A percentile compares a stretch with the other conserved stretches of the same genome.
phyloP scores from a whole-genome alignment of 2,329 filamentous ascomycete species.

The Aspergillus ruber region DNA sequence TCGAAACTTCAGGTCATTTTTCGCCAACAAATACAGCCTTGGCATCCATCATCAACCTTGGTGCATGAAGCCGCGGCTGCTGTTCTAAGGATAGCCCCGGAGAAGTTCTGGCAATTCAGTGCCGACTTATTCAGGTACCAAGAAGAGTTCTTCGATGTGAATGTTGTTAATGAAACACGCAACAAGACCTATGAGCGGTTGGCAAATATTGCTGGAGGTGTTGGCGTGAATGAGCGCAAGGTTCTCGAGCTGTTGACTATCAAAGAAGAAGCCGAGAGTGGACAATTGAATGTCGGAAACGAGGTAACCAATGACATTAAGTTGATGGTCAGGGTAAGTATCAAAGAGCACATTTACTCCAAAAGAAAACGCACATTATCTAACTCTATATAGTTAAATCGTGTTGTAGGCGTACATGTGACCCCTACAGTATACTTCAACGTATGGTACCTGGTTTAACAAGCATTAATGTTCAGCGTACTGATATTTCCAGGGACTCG shows the following conservation, averaged over 20 bases:
- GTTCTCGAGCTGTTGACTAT: slow-evolving; percentile 66
- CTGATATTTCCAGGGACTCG: slow-evolving; percentile 50
- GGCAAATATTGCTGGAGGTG: slow-evolving; percentile 61
- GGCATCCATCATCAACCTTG: slow-evolving; percentile 82
- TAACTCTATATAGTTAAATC: slow-evolving; percentile 43
- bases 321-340: slow-evolving; percentile 64
- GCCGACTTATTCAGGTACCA: slow-evolving; percentile 63
- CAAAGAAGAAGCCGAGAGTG: slow-evolving; percentile 62
- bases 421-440: slow-evolving; percentile 87
- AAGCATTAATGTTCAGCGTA: slow-evolving; percentile 2
- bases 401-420: slow-evolving; percentile 78
- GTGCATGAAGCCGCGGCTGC: slow-evolving; percentile 69
- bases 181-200: slow-evolving; percentile 79
- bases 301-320: slow-evolving; percentile 79
- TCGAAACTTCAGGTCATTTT: slow-evolving; percentile 68
- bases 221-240: slow-evolving; percentile 64
- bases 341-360: neutral
- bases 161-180: slow-evolving; percentile 72
- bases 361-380: neutral
- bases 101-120: slow-evolving; percentile 75
- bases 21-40: slow-evolving; percentile 87
- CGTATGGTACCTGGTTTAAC: slow-evolving; percentile 32
- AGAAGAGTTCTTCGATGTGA: slow-evolving; percentile 74
- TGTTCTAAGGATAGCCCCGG: slow-evolving; percentile 63
- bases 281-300: slow-evolving; percentile 71